Conservation (phyloP, 2,329 filamentous ascomycete genomes). For the Magnaporthiopsis poae region DNA sequence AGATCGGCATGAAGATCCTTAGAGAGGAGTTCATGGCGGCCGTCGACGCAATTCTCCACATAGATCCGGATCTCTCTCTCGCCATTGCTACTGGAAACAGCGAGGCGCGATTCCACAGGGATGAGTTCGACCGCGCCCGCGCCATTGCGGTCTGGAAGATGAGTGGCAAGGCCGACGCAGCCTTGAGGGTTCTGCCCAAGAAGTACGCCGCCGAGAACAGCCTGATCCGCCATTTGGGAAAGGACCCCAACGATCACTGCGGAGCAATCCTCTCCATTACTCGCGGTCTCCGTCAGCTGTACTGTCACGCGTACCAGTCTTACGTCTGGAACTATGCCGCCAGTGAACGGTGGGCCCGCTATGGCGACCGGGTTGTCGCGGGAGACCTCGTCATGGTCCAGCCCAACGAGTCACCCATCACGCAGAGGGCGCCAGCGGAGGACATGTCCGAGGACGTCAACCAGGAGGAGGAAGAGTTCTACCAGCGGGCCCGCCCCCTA, state of each 20-base stretch:
- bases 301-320: conserved; percentile 92
- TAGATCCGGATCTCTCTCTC: conserved; percentile 47
- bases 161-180: conserved; percentile 47
- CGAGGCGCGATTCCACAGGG: conserved; percentile 43
- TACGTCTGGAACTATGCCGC: conserved; percentile 85
- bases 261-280: conserved; percentile 74
- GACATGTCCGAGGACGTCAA: conserved; percentile 53
- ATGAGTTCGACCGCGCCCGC: conserved; percentile 69
- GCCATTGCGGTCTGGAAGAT: conserved; percentile 67
- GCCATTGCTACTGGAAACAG: conserved; percentile 19
- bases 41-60: conserved; percentile 66
- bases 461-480: conserved; percentile 32
- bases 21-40: conserved; percentile 72
- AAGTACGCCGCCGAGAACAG: conserved; percentile 72
- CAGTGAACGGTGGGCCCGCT: conserved; percentile 68
- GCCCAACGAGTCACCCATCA: conserved; percentile 21
- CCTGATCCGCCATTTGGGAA: conserved; percentile 67
- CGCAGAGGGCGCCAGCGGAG: conserved; percentile 37
- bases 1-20: conserved; percentile 74
- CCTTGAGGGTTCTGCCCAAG: conserved; percentile 60
- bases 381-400: conserved; percentile 70
- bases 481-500: conserved; percentile 56
- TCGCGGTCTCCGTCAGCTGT: conserved; percentile 79
- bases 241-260: conserved; percentile 55
- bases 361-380: conserved; percentile 63